phyloP scores from a whole-genome alignment of 2,329 filamentous ascomycete species.

The Colletotrichum tanaceti region DNA sequence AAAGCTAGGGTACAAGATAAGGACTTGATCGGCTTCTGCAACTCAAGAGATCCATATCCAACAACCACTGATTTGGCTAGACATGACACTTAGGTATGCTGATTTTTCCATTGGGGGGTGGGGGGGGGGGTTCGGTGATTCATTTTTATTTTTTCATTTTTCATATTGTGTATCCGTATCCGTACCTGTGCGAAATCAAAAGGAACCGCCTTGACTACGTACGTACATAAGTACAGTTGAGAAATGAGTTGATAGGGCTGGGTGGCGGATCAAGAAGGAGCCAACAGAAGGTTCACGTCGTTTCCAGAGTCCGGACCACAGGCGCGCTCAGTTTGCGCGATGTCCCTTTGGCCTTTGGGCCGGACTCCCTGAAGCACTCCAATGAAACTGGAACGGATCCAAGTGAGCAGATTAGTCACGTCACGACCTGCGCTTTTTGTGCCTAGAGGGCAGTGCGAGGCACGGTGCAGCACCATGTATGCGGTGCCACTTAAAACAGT shows the following conservation, averaged over 20 bases:
- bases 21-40: no score
- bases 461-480: conserved; percentile 1
- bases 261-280: background rate
- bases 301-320: conserved; percentile 19
- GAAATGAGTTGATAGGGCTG: background rate
- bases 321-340: conserved; percentile 28
- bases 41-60: no score
- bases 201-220: no score
- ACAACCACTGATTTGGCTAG: no score
- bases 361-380: conserved; percentile 6
- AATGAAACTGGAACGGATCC: conserved; percentile 38
- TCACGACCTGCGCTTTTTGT: conserved; percentile 29
- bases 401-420: conserved; percentile 39
- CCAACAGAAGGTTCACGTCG: conserved; percentile 23
- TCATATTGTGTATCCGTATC: no score
- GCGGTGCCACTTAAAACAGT: background rate
- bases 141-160: no score
- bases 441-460: background rate
- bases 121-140: no score
- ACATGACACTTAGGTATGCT: no score
- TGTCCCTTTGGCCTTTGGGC: background rate
- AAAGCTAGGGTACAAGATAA: no score
- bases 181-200: no score
- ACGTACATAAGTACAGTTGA: no score
- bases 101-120: no score